phyloP scores from a whole-genome alignment of 2,329 filamentous ascomycete genomes.

The Corynespora cassiicola region DNA sequence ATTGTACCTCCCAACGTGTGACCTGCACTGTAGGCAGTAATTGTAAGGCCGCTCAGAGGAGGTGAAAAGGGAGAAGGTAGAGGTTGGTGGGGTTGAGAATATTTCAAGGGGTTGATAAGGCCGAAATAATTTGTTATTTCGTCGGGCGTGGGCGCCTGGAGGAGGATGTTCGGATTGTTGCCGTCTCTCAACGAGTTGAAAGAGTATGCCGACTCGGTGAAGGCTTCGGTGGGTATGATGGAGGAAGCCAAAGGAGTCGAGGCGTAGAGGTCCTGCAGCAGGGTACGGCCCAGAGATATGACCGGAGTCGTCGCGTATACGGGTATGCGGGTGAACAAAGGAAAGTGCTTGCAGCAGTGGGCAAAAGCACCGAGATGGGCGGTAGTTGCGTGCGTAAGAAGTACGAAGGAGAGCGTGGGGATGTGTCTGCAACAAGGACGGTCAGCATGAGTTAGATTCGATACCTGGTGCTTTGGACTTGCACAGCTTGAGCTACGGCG shows the following conservation, averaged over 20 bases:
- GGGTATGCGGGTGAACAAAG: slow-evolving; percentile 88
- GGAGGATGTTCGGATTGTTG: slow-evolving; percentile 58
- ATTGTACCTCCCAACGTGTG: slow-evolving; percentile 96
- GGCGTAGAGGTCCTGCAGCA: slow-evolving; percentile 90
- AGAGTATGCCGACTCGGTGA: slow-evolving; percentile 68
- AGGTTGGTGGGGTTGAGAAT: slow-evolving; percentile 94
- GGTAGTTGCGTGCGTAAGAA: slow-evolving; percentile 91
- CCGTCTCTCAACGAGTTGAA: slow-evolving; percentile 60
- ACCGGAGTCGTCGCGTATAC: slow-evolving; percentile 94
- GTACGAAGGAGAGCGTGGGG: slow-evolving; percentile 88
- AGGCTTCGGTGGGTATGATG: slow-evolving; percentile 74
- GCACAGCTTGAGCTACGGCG: no score
- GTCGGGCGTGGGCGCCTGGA: slow-evolving; percentile 77
- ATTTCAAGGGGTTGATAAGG: slow-evolving; percentile 89
- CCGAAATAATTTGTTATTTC: slow-evolving; percentile 94
- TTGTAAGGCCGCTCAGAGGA: slow-evolving; percentile 86
- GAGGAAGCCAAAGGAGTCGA: slow-evolving; percentile 89
- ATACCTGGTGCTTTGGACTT: no score
- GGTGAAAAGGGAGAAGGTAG: slow-evolving; percentile 86
- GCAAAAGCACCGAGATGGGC: slow-evolving; percentile 92
- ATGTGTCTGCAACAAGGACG: slow-evolving; percentile 68
- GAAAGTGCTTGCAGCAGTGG: slow-evolving; percentile 96
- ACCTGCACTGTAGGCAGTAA: slow-evolving; percentile 96
- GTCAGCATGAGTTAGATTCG: slow-evolving; percentile 14
- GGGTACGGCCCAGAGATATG: slow-evolving; percentile 87